Conservation (phyloP, 1,139 yeast species). For the Arxiozyma heterogenica region DNA sequence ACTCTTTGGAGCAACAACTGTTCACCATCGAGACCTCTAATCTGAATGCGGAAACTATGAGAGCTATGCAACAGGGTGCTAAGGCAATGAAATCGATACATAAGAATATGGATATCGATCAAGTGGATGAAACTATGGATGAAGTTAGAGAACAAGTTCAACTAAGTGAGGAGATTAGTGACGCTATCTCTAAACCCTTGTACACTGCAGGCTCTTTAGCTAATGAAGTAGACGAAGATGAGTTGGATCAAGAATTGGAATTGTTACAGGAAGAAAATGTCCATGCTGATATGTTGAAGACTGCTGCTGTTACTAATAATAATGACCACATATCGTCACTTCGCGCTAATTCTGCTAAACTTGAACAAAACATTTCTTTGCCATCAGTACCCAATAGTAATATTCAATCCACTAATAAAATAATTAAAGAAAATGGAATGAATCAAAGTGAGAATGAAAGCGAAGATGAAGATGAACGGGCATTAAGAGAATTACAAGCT, state of each 20-base stretch:
- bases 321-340: background rate
- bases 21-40: constrained; percentile 90
- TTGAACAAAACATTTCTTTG: constrained; percentile 27
- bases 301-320: too few species aligned
- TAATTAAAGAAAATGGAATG: constrained; percentile 39
- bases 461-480: constrained; percentile 86
- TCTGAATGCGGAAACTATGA: constrained; percentile 94
- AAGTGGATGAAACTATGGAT: constrained; percentile 98
- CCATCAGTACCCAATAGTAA: constrained; percentile 35
- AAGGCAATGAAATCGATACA: constrained; percentile 94
- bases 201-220: constrained; percentile 47
- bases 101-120: constrained; percentile 89
- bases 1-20: constrained; percentile 80
- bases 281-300: constrained; percentile 42
- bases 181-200: constrained; percentile 88
- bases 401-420: constrained; percentile 11
- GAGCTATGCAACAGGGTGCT: constrained; percentile 98
- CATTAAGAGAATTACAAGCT: constrained; percentile 79
- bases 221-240: constrained; percentile 73
- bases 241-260: constrained; percentile 83
- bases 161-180: constrained; percentile 88
- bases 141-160: constrained; percentile 96
- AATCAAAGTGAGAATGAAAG: constrained; percentile 79
- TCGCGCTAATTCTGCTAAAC: constrained; percentile 13
- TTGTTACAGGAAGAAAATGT: constrained; percentile 76